These are phyloP conservation scores for Tylopilus plumbeoviolaceoides DNA, from an alignment of 768 basidiomycete species.

Conservation along the genomic window DNA sequence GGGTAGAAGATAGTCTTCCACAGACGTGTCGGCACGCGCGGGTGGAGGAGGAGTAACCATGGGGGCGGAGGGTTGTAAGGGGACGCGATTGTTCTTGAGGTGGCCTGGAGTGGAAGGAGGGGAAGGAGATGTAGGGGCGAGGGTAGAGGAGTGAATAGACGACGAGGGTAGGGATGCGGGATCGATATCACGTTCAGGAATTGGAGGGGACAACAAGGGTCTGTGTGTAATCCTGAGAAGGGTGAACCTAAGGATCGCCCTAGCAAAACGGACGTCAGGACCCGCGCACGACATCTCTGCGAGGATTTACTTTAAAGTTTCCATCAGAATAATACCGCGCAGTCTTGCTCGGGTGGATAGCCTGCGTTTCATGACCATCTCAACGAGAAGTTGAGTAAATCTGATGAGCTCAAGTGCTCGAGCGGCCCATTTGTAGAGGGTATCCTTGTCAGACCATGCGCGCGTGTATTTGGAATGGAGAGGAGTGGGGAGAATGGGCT, in stretches of 20 bases:
- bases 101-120: slow-evolving; percentile 70
- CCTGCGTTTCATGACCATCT: slow-evolving; percentile 82
- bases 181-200: slow-evolving; percentile 88
- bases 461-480: slow-evolving; percentile 87
- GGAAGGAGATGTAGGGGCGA: slow-evolving; percentile 56
- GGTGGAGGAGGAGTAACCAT: slow-evolving; percentile 49
- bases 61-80: slow-evolving; percentile 61
- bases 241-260: slow-evolving; percentile 69
- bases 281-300: neutral
- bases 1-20: slow-evolving; percentile 79
- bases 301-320: slow-evolving; percentile 73
- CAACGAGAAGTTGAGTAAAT: slow-evolving; percentile 80
- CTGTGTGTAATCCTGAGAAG: slow-evolving; percentile 72
- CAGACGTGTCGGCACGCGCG: slow-evolving; percentile 47
- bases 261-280: slow-evolving; percentile 30
- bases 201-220: slow-evolving; percentile 71
- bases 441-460: slow-evolving; percentile 73
- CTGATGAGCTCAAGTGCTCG: slow-evolving; percentile 71
- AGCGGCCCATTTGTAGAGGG: slow-evolving; percentile 74
- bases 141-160: slow-evolving; percentile 52
- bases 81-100: slow-evolving; percentile 70
- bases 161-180: slow-evolving; percentile 58
- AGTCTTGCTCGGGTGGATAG: slow-evolving; percentile 62
- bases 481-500: slow-evolving; percentile 69
- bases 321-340: slow-evolving; percentile 73